Percentiles rank a stretch among this genome's conserved stretches.
Conservation (phyloP, 2,329 filamentous ascomycete genomes). For the Trichoderma semiorbis region DNA sequence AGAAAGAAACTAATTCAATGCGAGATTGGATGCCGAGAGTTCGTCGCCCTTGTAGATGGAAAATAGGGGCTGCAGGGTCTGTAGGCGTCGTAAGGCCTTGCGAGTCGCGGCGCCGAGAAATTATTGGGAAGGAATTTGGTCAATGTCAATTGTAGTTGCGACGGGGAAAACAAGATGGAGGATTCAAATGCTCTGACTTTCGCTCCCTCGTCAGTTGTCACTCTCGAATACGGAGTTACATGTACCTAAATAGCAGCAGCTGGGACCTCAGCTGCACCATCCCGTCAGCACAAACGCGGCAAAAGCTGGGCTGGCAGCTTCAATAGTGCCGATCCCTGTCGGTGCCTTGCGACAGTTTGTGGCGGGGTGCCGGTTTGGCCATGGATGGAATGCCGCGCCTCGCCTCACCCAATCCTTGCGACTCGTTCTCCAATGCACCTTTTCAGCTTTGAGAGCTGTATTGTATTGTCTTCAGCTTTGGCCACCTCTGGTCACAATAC, state of each 20-base stretch:
- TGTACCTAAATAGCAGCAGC: neutral
- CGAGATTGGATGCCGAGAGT: neutral
- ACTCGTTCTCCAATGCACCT: neutral
- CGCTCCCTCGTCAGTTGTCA: neutral
- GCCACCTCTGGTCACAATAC: too few relatives aligned
- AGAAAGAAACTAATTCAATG: neutral
- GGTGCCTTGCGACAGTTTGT: neutral
- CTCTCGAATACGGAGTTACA: neutral
- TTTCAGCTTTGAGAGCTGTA: too few relatives aligned
- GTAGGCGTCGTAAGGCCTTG: neutral
- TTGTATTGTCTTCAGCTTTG: too few relatives aligned
- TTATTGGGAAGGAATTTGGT: neutral
- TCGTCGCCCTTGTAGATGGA: neutral
- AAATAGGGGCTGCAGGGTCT: slow-evolving; percentile 3
- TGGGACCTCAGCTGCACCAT: neutral
- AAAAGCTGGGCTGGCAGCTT: neutral
- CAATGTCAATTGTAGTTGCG: neutral
- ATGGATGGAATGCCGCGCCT: neutral
- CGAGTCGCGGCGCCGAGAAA: neutral
- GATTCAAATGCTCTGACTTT: neutral
- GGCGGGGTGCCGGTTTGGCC: neutral
- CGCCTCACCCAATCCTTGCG: neutral
- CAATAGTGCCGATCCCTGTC: neutral
- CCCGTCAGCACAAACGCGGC: neutral
- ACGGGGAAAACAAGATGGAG: neutral